Percentiles rank a stretch among this genome's conserved stretches.
These are phyloP conservation scores for Tylopilus intermedius DNA, from an alignment of 768 basidiomycete genomes.

Conservation along the genomic window DNA sequence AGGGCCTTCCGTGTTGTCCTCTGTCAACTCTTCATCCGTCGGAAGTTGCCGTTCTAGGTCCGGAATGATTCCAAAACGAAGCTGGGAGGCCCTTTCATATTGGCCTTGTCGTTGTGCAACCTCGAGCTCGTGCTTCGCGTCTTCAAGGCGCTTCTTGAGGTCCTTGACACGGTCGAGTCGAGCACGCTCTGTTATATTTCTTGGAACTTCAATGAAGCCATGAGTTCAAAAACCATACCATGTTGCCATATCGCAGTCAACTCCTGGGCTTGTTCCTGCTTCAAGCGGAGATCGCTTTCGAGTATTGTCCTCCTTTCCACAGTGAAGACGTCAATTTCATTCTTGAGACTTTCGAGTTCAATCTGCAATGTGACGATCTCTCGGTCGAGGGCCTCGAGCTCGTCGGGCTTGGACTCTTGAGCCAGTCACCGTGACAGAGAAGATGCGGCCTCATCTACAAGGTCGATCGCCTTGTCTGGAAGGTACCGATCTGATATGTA, in stretches of 20 bases:
- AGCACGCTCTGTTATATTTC: constrained; percentile 47
- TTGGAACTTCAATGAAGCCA: background rate
- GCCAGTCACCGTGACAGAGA: constrained; percentile 81
- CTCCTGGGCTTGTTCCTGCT: constrained; percentile 56
- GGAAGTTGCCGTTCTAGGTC: constrained; percentile 72
- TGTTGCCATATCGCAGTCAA: constrained; percentile 70
- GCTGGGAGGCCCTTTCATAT: constrained; percentile 75
- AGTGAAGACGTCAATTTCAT: constrained; percentile 81
- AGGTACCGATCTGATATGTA: constrained; percentile 86
- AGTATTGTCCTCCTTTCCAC: constrained; percentile 67
- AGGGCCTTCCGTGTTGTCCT: constrained; percentile 38
- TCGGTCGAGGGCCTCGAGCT: constrained; percentile 75
- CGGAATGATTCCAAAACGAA: constrained; percentile 82
- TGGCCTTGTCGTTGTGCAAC: constrained; percentile 87
- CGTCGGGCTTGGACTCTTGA: constrained; percentile 84
- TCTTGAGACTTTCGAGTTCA: constrained; percentile 84
- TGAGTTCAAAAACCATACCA: constrained; percentile 33
- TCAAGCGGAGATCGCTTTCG: constrained; percentile 55
- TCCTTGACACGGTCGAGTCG: constrained; percentile 67
- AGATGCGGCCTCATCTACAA: constrained; percentile 91
- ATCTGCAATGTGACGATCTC: constrained; percentile 86
- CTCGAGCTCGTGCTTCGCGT: constrained; percentile 81
- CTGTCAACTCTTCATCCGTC: constrained; percentile 40
- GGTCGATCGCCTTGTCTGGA: constrained; percentile 88
- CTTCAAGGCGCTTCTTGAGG: constrained; percentile 69